phyloP scores from a whole-genome alignment of 2,329 filamentous ascomycete species.

The Colletotrichum camelliae region DNA sequence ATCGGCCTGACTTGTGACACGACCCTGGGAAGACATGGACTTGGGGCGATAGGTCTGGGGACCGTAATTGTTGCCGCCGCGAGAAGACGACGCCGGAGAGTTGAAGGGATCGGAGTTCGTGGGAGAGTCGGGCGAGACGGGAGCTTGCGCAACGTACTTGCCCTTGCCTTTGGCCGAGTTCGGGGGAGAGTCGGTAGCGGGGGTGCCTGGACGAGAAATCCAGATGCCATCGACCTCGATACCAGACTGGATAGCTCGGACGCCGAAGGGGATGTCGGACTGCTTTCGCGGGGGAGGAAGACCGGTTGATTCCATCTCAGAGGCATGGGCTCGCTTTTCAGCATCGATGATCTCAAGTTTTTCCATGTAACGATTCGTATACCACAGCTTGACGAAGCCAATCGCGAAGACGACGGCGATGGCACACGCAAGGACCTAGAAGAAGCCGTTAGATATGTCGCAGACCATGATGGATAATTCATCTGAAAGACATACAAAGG shows the following conservation, averaged over 20 bases:
- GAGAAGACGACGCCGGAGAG: slow-evolving; percentile 11
- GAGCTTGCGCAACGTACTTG: slow-evolving; percentile 14
- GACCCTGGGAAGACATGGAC: background rate
- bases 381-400: slow-evolving; percentile 72
- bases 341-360: slow-evolving; percentile 70
- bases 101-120: slow-evolving; percentile 1
- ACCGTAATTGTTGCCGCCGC: background rate
- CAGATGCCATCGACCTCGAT: slow-evolving; percentile 87
- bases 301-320: slow-evolving; percentile 61
- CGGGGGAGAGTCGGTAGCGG: slow-evolving; percentile 25
- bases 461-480: background rate
- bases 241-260: slow-evolving; percentile 83
- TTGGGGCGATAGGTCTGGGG: slow-evolving; percentile 19
- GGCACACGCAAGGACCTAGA: slow-evolving; percentile 72
- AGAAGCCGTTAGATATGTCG: background rate
- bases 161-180: slow-evolving; percentile 17
- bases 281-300: slow-evolving; percentile 43
- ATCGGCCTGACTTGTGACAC: background rate
- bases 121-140: slow-evolving; percentile 10
- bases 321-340: slow-evolving; percentile 62
- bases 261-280: slow-evolving; percentile 75
- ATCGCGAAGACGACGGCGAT: slow-evolving; percentile 74
- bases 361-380: slow-evolving; percentile 58
- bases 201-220: slow-evolving; percentile 62
- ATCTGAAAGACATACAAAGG: slow-evolving; percentile 68